Conservation (phyloP, 495 filamentous ascomycete species). For the Glonium stellatum region DNA sequence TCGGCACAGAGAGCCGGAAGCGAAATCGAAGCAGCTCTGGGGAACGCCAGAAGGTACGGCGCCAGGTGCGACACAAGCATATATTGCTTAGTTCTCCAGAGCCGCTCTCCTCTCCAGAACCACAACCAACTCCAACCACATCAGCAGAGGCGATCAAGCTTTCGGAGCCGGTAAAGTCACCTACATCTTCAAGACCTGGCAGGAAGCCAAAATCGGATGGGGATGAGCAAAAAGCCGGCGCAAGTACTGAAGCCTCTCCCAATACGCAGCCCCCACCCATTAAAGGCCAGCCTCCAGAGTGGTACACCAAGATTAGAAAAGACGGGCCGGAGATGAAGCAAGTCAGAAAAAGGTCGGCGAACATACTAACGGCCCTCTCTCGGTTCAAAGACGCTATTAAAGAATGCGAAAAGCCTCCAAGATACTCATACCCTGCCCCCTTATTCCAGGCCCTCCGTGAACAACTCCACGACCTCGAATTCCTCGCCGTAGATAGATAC, state of each 20-base stretch:
- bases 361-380: background rate
- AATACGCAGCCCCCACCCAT: background rate
- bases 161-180: background rate
- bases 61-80: background rate
- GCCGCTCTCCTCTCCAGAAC: background rate
- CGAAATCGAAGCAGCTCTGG: background rate
- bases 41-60: background rate
- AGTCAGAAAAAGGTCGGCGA: background rate
- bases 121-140: background rate
- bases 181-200: background rate
- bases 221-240: background rate
- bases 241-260: background rate
- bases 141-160: background rate
- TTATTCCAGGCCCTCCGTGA: conserved; percentile 14
- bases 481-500: conserved; percentile 10
- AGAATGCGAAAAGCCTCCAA: background rate
- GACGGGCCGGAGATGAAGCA: background rate
- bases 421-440: background rate
- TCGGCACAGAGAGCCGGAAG: background rate
- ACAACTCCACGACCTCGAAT: conserved; percentile 21
- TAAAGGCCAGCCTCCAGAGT: background rate
- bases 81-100: background rate
- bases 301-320: background rate
- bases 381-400: background rate
- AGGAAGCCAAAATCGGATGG: background rate